Conservation (phyloP, 768 basidiomycete genomes). For the Melanogaster broomeanus region DNA sequence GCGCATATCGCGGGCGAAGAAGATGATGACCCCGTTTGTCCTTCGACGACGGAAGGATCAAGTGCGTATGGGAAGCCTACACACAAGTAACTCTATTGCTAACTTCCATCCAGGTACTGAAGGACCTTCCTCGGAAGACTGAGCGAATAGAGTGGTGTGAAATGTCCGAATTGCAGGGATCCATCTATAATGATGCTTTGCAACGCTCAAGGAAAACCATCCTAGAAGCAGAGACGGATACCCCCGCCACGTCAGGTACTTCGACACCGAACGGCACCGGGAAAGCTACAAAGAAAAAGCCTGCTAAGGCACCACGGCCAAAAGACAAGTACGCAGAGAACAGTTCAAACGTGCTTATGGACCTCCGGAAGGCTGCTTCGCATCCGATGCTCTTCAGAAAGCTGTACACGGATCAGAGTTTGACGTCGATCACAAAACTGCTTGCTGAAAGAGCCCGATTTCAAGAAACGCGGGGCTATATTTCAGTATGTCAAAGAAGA, state of each 20-base stretch:
- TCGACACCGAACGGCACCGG: conserved; percentile 27
- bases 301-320: conserved; percentile 40
- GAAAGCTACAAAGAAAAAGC: conserved; percentile 32
- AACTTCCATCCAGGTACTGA: conserved; percentile 63
- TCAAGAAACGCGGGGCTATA: conserved; percentile 77
- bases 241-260: conserved; percentile 31
- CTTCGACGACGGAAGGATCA: conserved; percentile 96
- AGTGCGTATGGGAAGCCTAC: conserved; percentile 39
- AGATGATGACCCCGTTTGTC: conserved; percentile 99
- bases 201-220: conserved; percentile 83
- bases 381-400: conserved; percentile 97
- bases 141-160: conserved; percentile 96
- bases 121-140: conserved; percentile 89
- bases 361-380: conserved; percentile 91
- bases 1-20: conserved; percentile 92
- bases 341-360: conserved; percentile 94
- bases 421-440: conserved; percentile 78
- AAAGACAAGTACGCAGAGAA: conserved; percentile 81
- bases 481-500: conserved; percentile 93
- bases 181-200: conserved; percentile 85
- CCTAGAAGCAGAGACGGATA: conserved; percentile 42
- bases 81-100: not conserved
- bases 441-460: conserved; percentile 89
- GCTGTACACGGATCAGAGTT: conserved; percentile 72
- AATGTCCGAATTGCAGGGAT: conserved; percentile 80